A percentile compares a stretch with the other conserved stretches of the same genome.
Evolutionary conservation across 1,284 basidiomycete genomes (phyloP).

Genomic region (Kalmanozyma brasiliensis): DNA sequence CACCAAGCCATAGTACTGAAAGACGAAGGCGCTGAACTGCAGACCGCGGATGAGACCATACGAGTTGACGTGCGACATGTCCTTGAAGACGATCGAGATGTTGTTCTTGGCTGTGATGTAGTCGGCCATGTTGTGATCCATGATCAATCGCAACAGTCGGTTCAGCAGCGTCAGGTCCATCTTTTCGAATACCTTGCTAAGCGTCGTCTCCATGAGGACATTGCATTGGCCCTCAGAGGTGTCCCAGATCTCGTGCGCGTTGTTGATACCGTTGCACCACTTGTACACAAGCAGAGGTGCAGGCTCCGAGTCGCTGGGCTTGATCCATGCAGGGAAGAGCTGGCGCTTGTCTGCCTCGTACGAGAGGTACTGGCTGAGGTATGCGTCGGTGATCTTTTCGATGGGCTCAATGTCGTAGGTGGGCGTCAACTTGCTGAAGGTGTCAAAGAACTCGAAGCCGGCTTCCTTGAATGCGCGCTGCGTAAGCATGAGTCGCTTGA

Average conservation of each 20-base stretch:
- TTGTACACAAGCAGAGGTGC: constrained; percentile 68
- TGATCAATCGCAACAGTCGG: constrained; percentile 66
- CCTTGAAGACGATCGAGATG: constrained; percentile 67
- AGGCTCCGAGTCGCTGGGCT: constrained; percentile 67
- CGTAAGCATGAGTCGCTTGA: constrained; percentile 67
- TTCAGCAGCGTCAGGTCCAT: constrained; percentile 67
- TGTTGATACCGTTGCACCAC: constrained; percentile 68
- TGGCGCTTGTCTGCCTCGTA: constrained; percentile 68
- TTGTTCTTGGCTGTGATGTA: constrained; percentile 69
- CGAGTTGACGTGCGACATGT: constrained; percentile 68
- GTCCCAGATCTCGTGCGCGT: constrained; percentile 65
- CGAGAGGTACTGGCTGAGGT: constrained; percentile 66
- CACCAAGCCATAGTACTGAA: constrained; percentile 68
- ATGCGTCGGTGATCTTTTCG: constrained; percentile 68
- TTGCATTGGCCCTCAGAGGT: constrained; percentile 66
- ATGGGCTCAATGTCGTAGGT: constrained; percentile 68
- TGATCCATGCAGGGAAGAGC: constrained; percentile 68
- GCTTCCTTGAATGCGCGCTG: constrained; percentile 68
- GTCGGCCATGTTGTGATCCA: constrained; percentile 68
- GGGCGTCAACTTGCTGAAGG: constrained; percentile 65
- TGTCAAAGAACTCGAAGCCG: constrained; percentile 67
- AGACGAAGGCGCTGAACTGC: constrained; percentile 67
- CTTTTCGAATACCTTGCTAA: constrained; percentile 67
- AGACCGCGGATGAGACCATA: constrained; percentile 67
- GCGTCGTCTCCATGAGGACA: constrained; percentile 67